Percentiles rank a stretch among this genome's conserved stretches.
These are phyloP conservation scores for Phialophora verrucosa DNA, from an alignment of 2,329 filamentous ascomycete genomes.

Conservation along the genomic window DNA sequence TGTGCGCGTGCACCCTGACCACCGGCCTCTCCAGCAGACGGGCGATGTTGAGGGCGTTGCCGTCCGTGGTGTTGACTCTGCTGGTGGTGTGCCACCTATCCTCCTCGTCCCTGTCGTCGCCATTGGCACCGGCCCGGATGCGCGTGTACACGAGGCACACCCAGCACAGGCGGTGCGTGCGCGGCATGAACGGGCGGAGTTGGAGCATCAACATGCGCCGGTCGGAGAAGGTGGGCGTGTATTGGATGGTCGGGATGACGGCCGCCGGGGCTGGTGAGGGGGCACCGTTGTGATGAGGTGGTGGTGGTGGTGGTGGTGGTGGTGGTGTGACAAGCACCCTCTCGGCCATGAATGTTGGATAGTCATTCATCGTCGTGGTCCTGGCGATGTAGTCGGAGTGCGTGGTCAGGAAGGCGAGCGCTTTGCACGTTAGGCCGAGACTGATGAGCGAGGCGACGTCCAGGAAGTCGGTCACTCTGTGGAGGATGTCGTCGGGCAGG, in stretches of 20 bases:
- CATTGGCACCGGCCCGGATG: background rate
- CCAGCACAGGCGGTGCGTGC: conserved; percentile 24
- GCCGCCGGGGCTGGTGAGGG: background rate
- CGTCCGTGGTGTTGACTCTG: background rate
- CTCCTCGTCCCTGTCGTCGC: background rate
- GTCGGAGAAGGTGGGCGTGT: conserved; percentile 60
- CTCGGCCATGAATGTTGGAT: background rate
- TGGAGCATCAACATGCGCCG: conserved; percentile 91
- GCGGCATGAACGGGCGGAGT: conserved; percentile 71
- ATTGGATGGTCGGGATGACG: background rate
- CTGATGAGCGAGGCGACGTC: background rate
- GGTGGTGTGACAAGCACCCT: background rate
- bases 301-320: no score
- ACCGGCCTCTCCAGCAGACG: background rate
- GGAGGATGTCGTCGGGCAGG: background rate
- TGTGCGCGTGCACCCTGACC: conserved; percentile 3
- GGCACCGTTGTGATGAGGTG: background rate
- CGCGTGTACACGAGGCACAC: conserved; percentile 25
- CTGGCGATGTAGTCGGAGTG: background rate
- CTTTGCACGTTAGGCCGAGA: background rate
- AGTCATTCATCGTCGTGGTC: background rate
- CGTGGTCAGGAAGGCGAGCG: background rate
- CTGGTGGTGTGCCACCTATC: conserved; percentile 1
- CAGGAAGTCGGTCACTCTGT: background rate
- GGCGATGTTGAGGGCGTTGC: background rate